Base-by-base conservation (phyloP, 2,329 filamentous ascomycete genomes). In the Didymella glomerata region DNA sequence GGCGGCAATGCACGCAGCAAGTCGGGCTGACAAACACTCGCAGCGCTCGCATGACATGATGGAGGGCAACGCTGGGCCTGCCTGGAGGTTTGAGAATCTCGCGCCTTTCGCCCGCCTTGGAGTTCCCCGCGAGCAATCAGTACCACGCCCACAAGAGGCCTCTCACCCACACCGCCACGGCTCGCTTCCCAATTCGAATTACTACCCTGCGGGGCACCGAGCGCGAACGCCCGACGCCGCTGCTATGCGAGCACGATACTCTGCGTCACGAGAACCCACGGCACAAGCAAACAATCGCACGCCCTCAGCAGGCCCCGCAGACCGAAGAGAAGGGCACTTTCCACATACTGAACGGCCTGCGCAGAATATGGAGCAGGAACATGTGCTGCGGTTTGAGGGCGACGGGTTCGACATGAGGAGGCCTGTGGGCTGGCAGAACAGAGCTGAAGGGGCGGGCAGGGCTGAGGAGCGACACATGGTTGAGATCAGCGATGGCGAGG, bases 371-470 rank as follows among this genome's bases (percentile, higher is more conserved):
- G 71, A 76, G 7, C 34, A 46, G 14, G 41, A 24, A 14, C 46
- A 44, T 30, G 11, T 32, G 14, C 44, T 25, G 27, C 76, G 79
- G 61, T 83, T 74, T 63, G 70, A 77, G 14, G 82, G 84, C n/a
- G 83, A 86, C 75, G 84, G 85, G 4, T 76, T 81, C 44, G 85
- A 87, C 62, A 84, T 79, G 61, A 78, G 85, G 58, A 78, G 83
- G 60, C 85, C 85, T 1, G 73, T 79, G 16, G 77, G 79, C 16
- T 74, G 78, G 75, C 57, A 47, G n/a, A n/a, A 13, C 6, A 49
- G 41, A 50, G 56, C 40, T 41, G 50, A 50, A 22, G 40, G 38
- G 32, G 18, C 38, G 16, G 41, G 18, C 27, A 25, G 50, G 41
- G 46, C 44, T 30, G 50, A 50, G 13, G 34, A 46, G 20, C 42